Evolutionary conservation across 2,329 filamentous ascomycete genomes (phyloP), one percentile per base, ranked within the genome.

Genomic region (Tolypocladium amazonense): DNA sequence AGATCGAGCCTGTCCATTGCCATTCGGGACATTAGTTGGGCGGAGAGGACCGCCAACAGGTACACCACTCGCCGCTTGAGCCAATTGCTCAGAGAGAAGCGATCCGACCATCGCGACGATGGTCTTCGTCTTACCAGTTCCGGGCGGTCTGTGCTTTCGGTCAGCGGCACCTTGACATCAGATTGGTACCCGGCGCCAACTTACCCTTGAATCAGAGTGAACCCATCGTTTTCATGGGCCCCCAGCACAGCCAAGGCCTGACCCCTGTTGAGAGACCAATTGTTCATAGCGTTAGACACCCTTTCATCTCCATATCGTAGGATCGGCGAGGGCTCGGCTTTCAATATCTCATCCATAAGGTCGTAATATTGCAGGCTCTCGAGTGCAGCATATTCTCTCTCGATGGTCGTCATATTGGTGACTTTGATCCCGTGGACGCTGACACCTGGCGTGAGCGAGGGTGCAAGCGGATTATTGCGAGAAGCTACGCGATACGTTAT

Each of bases 111-210:
- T 95, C 38, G 93, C 94, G 59, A 96, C 85, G 62, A 99, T 99
- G 0, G 94, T 99, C 73, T 99, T 99, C 0, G 94, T 99, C 77
- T 99, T 99, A 69, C 93, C 94, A 4, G 94, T 97, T 72, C 94
- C 94, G 1, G 94, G 94, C 57, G 94, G 94, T 59, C 90, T 88
- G 59, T 47, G 59, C 7, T 23, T 30, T 56, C 66, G 64, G 71
- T 74, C 71, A 76, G 71, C 61, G 58, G 63, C 62, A 43, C 30
- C 43, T 8, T 25, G 27, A 23, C 4, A 9, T 30, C 12, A 12
- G 2, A 23, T 9, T 18, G 33, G 18, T 14, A 14, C 5, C 3
- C n/a, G 33, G 20, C 12, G 8, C 23, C n/a, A 8, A 52, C 78
- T 71, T 79, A 87, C 84, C 89, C 94, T 76, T 99, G 94, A 66